Evolutionary conservation across 208 protist genomes (phyloP), one percentile per base, ranked within the genome.

Genomic region (Trypanosoma boissoni): DNA sequence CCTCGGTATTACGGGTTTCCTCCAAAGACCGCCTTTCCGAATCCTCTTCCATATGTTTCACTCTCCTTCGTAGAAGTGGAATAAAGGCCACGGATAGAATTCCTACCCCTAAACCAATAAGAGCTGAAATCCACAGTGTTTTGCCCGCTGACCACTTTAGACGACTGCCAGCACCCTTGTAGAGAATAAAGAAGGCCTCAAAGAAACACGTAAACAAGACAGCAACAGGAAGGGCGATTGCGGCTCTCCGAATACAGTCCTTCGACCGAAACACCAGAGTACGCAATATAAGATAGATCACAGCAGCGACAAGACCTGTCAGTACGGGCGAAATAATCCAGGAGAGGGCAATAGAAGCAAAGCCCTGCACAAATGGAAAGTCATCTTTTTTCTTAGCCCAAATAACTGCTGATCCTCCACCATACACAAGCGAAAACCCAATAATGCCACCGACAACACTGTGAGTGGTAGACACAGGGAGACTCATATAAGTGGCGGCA

Each of bases 321-420:
- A 92, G 64, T 9, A 78, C 24, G 1, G 86, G 86, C 9, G 86
- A 92, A 48, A 92, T 88, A 54, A 92, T 88, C 86, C 82, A 92
- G 32, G 82, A 89, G 21, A 73, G 79, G 29, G 89, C 64, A 49
- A 89, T 92, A 20, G 86, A 82, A 3, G 59, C 82, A 12, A 92
- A 67, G 21, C 86, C 86, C 9, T 54, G 63, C n/a, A 92, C 71
- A 53, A 76, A 92, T 1, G 86, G 86, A 52, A 92, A 88, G 10
- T 78, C 74, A 14, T 63, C 53, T 44, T 80, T 61, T 36, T 26
- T 52, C 43, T 72, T 72, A 1, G 86, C 82, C 78, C 82, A 92
- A 43, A 64, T 74, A 2, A 92, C 80, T 8, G 67, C 74, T 24
- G 53, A 52, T 21, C 31, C 46, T 18, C 86, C 81, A 37, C 86